A percentile compares a stretch with the other conserved stretches of the same genome.
Evolutionary conservation across 1,284 basidiomycete species (phyloP).

Genomic region (Marasmius sp.): DNA sequence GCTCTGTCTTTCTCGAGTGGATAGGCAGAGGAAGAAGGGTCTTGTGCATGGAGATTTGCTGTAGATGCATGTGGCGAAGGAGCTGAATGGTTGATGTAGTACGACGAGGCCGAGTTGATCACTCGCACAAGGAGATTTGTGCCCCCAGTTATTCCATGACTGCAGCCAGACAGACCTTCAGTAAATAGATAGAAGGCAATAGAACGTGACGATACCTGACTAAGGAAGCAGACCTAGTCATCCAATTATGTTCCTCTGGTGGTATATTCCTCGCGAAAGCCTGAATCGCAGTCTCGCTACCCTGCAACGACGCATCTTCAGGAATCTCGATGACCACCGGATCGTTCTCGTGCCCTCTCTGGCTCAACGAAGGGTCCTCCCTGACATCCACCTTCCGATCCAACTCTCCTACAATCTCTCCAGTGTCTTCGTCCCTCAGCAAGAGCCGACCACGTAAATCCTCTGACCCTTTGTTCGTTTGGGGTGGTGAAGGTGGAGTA

Average conservation of each 20-base stretch:
- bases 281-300: constrained; percentile 43
- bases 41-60: too few relatives aligned
- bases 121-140: constrained; percentile 65
- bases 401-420: constrained; percentile 74
- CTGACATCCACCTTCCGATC: constrained; percentile 57
- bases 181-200: neutral
- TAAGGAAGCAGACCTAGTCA: constrained; percentile 67
- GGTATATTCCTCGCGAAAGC: constrained; percentile 61
- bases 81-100: constrained; percentile 60
- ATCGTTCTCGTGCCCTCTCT: constrained; percentile 53
- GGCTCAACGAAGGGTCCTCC: constrained; percentile 54
- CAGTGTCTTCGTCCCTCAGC: constrained; percentile 72
- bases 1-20: too few relatives aligned
- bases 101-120: constrained; percentile 60
- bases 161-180: constrained; percentile 23
- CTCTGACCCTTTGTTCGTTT: constrained; percentile 12
- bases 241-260: constrained; percentile 71
- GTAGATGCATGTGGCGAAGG: constrained; percentile 28
- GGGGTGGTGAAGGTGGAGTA: constrained; percentile 13
- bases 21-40: too few relatives aligned
- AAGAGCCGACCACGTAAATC: constrained; percentile 71
- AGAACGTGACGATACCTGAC: constrained; percentile 53
- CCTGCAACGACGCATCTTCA: constrained; percentile 36
- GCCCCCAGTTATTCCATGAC: constrained; percentile 68
- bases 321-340: constrained; percentile 77